A percentile compares a stretch with the other conserved stretches of the same genome.
phyloP scores from a whole-genome alignment of 2,329 filamentous ascomycete species.

The Trichophyton rubrum region DNA sequence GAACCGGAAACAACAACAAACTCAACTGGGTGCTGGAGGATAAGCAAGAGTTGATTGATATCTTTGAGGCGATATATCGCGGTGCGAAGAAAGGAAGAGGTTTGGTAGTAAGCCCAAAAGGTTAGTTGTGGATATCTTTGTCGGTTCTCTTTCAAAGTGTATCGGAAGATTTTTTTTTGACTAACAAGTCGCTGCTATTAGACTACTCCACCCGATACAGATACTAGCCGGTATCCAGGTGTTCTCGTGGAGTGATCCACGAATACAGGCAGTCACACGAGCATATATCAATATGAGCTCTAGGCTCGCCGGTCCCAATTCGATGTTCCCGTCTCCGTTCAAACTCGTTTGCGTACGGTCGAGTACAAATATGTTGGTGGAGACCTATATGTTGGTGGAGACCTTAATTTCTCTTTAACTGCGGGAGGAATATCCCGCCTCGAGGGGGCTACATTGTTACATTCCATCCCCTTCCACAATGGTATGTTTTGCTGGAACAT shows the following conservation, averaged over 20 bases:
- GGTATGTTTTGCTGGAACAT: not conserved
- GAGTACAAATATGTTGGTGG: not conserved
- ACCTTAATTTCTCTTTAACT: not conserved
- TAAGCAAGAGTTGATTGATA: conserved; percentile 97
- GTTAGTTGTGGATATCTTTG: conserved; percentile 27
- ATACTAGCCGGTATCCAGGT: conserved; percentile 37
- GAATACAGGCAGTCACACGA: not conserved
- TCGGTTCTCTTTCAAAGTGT: not conserved
- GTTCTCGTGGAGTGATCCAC: not conserved
- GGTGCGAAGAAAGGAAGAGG: conserved; percentile 97
- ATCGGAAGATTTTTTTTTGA: not conserved
- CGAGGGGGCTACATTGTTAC: not conserved
- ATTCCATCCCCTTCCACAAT: not conserved
- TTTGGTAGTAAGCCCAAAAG: conserved; percentile 93
- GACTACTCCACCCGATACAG: conserved; percentile 57
- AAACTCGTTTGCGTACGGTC: not conserved
- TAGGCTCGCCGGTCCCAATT: not conserved
- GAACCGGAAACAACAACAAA: conserved; percentile 98
- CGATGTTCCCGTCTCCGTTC: not conserved
- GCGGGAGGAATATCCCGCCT: not conserved
- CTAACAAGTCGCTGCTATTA: conserved; percentile 12
- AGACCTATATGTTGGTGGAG: not conserved
- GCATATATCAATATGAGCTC: not conserved
- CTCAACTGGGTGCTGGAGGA: conserved; percentile 93
- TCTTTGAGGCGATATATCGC: conserved; percentile 93